These are phyloP conservation scores for Camelina laxa DNA, from an alignment of 345 rosid species.

Conservation along the genomic window DNA sequence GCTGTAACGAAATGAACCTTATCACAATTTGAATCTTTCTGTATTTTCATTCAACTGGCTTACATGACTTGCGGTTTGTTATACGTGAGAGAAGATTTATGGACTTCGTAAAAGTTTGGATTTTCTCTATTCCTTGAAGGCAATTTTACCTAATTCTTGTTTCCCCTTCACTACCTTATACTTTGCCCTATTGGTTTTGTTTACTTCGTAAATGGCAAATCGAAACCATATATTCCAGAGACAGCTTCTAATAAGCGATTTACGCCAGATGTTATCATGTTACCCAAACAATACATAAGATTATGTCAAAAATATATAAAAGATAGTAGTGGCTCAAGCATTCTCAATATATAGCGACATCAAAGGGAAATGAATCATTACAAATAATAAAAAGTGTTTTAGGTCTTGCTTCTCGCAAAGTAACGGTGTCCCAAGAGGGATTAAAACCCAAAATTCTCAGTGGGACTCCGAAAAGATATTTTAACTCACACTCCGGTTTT, in stretches of 20 bases:
- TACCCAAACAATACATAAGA: background rate
- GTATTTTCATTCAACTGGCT: constrained; percentile 26
- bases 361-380: constrained; percentile 39
- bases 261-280: background rate
- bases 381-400: constrained; percentile 28
- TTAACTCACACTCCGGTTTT: constrained; percentile 44
- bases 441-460: constrained; percentile 47
- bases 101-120: background rate
- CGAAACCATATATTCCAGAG: background rate
- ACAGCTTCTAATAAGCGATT: background rate
- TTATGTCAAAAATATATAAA: constrained; percentile 6
- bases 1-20: constrained; percentile 33
- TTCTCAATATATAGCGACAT: constrained; percentile 20
- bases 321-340: constrained; percentile 16
- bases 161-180: background rate
- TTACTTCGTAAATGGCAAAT: background rate
- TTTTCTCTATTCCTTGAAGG: background rate
- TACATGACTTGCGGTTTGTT: constrained; percentile 24
- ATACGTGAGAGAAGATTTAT: constrained; percentile 31
- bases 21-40: constrained; percentile 29
- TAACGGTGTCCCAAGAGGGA: constrained; percentile 30
- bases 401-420: constrained; percentile 26
- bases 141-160: background rate
- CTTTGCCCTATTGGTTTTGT: background rate
- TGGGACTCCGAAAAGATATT: constrained; percentile 18